phyloP scores from a whole-genome alignment of 225 moss, liverwort and hornwort species.

The Sphagnum contortum region DNA sequence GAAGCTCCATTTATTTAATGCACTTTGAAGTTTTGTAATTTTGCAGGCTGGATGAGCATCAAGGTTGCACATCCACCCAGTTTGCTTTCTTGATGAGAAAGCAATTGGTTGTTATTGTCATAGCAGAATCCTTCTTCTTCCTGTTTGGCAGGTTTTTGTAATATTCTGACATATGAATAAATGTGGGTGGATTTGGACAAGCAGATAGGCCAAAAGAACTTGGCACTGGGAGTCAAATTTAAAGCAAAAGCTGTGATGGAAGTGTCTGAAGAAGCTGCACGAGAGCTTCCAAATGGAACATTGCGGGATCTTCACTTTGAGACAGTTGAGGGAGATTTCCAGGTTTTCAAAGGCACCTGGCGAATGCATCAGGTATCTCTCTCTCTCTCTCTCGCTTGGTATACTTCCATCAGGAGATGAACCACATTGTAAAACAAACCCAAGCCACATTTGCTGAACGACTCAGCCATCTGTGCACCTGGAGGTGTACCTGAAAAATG shows the following conservation, averaged over 20 bases:
- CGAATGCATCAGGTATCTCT: slow-evolving; percentile 65
- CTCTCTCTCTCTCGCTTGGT: slow-evolving; percentile 8
- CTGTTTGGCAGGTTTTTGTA: too few species aligned
- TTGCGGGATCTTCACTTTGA: slow-evolving; percentile 68
- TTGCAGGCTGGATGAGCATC: too few species aligned
- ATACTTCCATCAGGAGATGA: too few species aligned
- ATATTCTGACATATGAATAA: too few species aligned
- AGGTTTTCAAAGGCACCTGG: slow-evolving; percentile 86
- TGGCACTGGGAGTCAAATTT: slow-evolving; percentile 82
- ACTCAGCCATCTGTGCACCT: not conserved
- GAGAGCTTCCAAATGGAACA: slow-evolving; percentile 20
- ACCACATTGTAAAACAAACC: too few species aligned
- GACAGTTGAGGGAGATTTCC: slow-evolving; percentile 85
- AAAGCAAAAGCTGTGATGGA: slow-evolving; percentile 89
- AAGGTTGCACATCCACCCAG: too few species aligned
- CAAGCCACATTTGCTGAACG: too few species aligned
- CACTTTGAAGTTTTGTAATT: too few species aligned
- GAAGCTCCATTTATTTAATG: too few species aligned
- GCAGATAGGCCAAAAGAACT: slow-evolving; percentile 73
- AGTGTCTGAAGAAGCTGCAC: slow-evolving; percentile 56
- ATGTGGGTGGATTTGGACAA: not conserved
- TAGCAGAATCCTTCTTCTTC: too few species aligned
- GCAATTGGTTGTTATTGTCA: too few species aligned
- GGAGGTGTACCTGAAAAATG: not conserved
- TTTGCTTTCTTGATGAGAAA: too few species aligned